A percentile compares a stretch with the other conserved stretches of the same genome.
These are phyloP conservation scores for Alloteropsis angusta DNA, from an alignment of 202 grass and related monocot genomes.

Conservation along the genomic window DNA sequence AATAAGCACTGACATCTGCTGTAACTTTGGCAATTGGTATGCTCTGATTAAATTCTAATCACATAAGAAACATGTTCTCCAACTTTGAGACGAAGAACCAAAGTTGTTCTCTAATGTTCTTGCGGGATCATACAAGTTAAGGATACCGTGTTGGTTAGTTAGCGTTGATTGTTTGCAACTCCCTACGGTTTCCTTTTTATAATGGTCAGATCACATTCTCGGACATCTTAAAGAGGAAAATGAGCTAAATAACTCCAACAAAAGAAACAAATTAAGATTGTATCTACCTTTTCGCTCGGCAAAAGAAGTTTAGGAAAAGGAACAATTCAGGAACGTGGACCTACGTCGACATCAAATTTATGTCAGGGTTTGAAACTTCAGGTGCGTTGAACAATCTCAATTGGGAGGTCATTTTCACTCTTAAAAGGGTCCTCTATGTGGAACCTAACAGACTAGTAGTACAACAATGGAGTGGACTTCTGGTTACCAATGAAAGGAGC, in stretches of 20 bases:
- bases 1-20: conserved; percentile 19
- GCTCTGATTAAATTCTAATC: neutral
- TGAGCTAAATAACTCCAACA: neutral
- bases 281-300: neutral
- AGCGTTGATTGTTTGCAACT: neutral
- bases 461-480: conserved; percentile 1
- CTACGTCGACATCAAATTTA: neutral
- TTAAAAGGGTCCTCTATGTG: neutral
- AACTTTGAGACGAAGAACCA: neutral
- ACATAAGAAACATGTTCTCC: neutral
- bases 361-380: conserved; percentile 18
- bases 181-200: neutral
- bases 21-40: neutral
- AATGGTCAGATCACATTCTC: neutral
- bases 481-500: neutral
- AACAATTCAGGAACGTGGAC: neutral
- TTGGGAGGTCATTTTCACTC: conserved; percentile 21
- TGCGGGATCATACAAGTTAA: conserved; percentile 1
- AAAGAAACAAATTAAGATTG: neutral
- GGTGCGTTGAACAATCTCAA: neutral
- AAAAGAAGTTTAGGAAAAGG: neutral
- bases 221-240: neutral
- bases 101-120: neutral
- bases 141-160: neutral
- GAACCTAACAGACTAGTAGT: neutral